A percentile compares a stretch with the other conserved stretches of the same genome.
phyloP scores from a whole-genome alignment of 73 alveolate species.

The Breviolum minutum region DNA sequence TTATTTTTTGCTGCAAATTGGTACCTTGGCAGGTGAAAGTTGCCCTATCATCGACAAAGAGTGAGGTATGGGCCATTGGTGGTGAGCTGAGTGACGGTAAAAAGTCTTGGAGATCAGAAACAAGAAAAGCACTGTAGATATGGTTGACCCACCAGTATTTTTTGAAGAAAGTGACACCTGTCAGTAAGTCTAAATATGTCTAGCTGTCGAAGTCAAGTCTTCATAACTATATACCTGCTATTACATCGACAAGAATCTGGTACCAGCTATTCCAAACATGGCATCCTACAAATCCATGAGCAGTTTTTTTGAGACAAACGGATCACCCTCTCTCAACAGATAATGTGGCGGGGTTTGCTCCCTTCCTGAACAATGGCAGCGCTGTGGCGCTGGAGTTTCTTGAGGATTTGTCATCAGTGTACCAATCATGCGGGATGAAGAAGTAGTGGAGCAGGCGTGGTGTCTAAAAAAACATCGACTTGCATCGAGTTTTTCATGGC shows the following conservation, averaged over 20 bases:
- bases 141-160: not conserved
- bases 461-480: not conserved
- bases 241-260: too few relatives aligned
- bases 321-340: too few relatives aligned
- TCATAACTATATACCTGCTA: too few relatives aligned
- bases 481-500: not conserved
- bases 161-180: not conserved
- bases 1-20: not conserved
- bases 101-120: not conserved
- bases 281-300: too few relatives aligned
- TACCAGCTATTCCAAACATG: too few relatives aligned
- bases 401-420: slow-evolving; percentile 64
- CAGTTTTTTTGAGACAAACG: too few relatives aligned
- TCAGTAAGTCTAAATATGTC: too few relatives aligned
- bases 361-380: too few relatives aligned
- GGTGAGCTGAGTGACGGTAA: not conserved
- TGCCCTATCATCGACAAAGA: slow-evolving; percentile 71
- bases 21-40: slow-evolving; percentile 22
- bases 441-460: slow-evolving; percentile 35
- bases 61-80: slow-evolving; percentile 90
- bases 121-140: not conserved
- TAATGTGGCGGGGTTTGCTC: too few relatives aligned
- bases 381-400: not conserved
- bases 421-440: slow-evolving; percentile 46
- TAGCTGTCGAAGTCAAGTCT: too few relatives aligned